Evolutionary conservation across 2,329 filamentous ascomycete genomes (phyloP).

Genomic region (Talaromyces sp.): DNA sequence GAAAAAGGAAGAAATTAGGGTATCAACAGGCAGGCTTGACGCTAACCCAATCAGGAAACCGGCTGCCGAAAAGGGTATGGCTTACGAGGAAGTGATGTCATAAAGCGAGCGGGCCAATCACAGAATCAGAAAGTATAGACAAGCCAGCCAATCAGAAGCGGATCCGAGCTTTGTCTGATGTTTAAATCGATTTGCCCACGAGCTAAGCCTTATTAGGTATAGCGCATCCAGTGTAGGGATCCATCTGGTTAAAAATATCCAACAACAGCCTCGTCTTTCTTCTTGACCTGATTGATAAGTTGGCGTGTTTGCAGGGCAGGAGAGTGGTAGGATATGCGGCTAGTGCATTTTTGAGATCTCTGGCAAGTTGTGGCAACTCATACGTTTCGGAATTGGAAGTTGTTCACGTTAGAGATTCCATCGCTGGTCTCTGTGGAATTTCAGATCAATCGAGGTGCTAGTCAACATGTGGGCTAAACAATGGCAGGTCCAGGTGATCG

Average conservation of each 20-base stretch:
- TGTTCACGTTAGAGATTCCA: not conserved
- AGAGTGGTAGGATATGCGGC: not conserved
- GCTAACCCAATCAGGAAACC: not conserved
- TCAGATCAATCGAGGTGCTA: not conserved
- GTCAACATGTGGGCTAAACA: not conserved
- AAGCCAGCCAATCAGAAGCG: constrained; percentile 5
- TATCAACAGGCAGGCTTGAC: not conserved
- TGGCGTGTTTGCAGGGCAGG: not conserved
- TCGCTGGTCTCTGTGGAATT: not conserved
- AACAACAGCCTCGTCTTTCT: not conserved
- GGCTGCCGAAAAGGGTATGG: not conserved
- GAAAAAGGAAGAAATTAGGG: constrained; percentile 13
- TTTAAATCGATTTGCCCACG: not conserved
- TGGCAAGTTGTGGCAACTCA: not conserved
- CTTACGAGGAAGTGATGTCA: constrained; percentile 14
- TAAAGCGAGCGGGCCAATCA: constrained; percentile 20
- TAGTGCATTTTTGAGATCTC: not conserved
- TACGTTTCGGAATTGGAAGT: not conserved
- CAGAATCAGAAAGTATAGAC: not conserved
- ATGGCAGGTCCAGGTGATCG: too few relatives aligned
- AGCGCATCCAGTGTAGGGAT: not conserved
- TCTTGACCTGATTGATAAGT: not conserved
- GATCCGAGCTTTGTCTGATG: not conserved
- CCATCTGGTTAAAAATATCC: constrained; percentile 8
- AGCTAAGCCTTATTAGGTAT: not conserved